Percentiles rank a stretch among this genome's conserved stretches.
phyloP scores from a whole-genome alignment of 1,284 basidiomycete species.

The Calocybe gambosa region DNA sequence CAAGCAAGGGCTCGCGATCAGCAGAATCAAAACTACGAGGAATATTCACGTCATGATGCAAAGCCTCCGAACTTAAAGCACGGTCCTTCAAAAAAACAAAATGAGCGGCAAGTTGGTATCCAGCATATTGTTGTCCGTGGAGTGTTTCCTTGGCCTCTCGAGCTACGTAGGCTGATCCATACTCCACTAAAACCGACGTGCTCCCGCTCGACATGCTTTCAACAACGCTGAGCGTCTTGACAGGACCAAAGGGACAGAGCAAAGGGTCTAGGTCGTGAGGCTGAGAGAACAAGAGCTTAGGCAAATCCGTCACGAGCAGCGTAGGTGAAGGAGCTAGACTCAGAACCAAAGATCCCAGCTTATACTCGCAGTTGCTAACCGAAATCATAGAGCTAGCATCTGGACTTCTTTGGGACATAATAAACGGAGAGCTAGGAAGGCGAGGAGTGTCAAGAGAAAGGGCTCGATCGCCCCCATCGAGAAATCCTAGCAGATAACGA shows the following conservation, averaged over 20 bases:
- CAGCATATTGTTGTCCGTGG: constrained; percentile 54
- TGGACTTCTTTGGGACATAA: constrained; percentile 17
- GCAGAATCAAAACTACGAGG: constrained; percentile 9
- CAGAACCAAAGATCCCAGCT: constrained; percentile 27
- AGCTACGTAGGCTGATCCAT: constrained; percentile 44
- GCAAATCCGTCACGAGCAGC: constrained; percentile 60
- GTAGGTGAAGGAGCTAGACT: constrained; percentile 40
- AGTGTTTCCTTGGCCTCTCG: constrained; percentile 57
- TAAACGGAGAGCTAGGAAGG: constrained; percentile 27
- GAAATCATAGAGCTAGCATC: constrained; percentile 22
- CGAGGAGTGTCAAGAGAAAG: constrained; percentile 48
- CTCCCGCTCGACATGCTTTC: constrained; percentile 30
- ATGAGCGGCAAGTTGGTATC: constrained; percentile 40
- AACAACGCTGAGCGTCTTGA: constrained; percentile 48
- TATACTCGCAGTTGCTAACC: constrained; percentile 23
- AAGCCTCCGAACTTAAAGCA: constrained; percentile 15
- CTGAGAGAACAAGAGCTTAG: constrained; percentile 60
- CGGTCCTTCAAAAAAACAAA: constrained; percentile 31
- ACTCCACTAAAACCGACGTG: constrained; percentile 58
- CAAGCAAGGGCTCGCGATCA: constrained; percentile 17
- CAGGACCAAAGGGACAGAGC: constrained; percentile 62
- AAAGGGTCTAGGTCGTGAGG: constrained; percentile 63
- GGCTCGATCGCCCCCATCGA: constrained; percentile 73
- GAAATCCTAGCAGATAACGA: constrained; percentile 45
- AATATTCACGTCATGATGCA: constrained; percentile 11